Conservation (phyloP, 352 stramenopile genomes). For the Globisporangium irregulare region DNA sequence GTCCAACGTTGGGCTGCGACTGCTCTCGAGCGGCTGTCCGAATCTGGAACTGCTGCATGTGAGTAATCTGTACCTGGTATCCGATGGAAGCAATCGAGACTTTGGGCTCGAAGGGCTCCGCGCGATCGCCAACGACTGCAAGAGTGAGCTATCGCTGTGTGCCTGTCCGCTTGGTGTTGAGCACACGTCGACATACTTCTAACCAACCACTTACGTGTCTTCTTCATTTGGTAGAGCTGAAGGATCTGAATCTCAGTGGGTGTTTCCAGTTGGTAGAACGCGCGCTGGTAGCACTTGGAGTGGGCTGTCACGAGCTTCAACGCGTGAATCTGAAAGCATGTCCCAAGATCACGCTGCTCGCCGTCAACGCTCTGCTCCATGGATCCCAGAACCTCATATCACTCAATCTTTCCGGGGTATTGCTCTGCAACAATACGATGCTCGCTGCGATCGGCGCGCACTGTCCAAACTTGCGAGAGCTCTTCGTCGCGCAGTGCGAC, state of each 20-base stretch:
- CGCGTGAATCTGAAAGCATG: constrained; percentile 82
- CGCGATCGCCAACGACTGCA: constrained; percentile 64
- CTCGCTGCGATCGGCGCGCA: constrained; percentile 41
- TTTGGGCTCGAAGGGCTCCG: constrained; percentile 92
- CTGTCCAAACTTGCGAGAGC: constrained; percentile 33
- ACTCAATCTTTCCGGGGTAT: constrained; percentile 56
- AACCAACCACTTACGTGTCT: not conserved
- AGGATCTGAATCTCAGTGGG: constrained; percentile 51
- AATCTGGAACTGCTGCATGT: constrained; percentile 72
- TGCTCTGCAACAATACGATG: constrained; percentile 63
- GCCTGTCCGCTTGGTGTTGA: not conserved
- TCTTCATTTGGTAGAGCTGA: constrained; percentile 26
- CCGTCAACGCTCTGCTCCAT: constrained; percentile 58
- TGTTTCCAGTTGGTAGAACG: constrained; percentile 86
- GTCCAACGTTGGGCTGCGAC: constrained; percentile 80
- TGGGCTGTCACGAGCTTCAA: constrained; percentile 46
- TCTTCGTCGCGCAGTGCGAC: constrained; percentile 62
- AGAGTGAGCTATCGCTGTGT: constrained; percentile 20
- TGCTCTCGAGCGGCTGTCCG: constrained; percentile 80
- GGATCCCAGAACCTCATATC: constrained; percentile 40
- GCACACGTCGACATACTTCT: not conserved
- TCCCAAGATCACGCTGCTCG: constrained; percentile 70
- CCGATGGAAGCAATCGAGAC: constrained; percentile 89
- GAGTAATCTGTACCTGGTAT: constrained; percentile 87
- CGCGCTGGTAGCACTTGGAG: constrained; percentile 74